Base-by-base conservation (phyloP, 768 basidiomycete species). In the Kwoniella sp. region DNA sequence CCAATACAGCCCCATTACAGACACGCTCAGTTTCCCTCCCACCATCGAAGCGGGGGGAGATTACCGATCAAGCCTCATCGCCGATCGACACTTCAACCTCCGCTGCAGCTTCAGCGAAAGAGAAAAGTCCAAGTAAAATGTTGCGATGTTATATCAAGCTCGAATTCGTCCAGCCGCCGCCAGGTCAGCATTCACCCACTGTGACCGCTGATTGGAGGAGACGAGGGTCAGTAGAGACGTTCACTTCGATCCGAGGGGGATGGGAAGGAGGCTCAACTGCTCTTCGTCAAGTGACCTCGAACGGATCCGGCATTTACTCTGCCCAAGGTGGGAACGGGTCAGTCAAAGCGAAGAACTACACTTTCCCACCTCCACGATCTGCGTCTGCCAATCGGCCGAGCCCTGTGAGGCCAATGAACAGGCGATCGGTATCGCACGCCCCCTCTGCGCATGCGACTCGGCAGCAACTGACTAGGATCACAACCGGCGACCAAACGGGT, bases 81-180 rank as follows among this genome's bases (percentile, higher is more conserved):
- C 41, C 41, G 5, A 45, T 45, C 15, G 41, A 3, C 9, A 20
- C 55, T 2, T 12, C 55, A 15, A 17, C 34, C 22, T 3, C 26
- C 29, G 50, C 45, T 47, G 22, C 29, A 2, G 29, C 31, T 20
- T 29, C 31, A 50, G 47, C 52, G 29, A 48, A 38, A 63, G 52
- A 58, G 29, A 65, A 65, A n/a, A 47, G 34, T 17, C 53, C 53
- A 26, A 15, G 26, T 13, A 52, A 66, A 45, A 55, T 41, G 17
- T 30, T 73, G 11, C 45, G 65, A 30, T 73, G 72, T 58, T 73
- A 65, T 57, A 63, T 72, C 57, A 67, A 63, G 50, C 28, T 75
- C 17, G 72, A 75, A 22, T 69, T 67, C 47, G 57, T 63, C 12
- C 23, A 55, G 34, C 48, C 45, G n/a, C 55, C 47, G 2, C 54